phyloP scores from a whole-genome alignment of 257 asterid genomes.

The Nemophila menziesii region DNA sequence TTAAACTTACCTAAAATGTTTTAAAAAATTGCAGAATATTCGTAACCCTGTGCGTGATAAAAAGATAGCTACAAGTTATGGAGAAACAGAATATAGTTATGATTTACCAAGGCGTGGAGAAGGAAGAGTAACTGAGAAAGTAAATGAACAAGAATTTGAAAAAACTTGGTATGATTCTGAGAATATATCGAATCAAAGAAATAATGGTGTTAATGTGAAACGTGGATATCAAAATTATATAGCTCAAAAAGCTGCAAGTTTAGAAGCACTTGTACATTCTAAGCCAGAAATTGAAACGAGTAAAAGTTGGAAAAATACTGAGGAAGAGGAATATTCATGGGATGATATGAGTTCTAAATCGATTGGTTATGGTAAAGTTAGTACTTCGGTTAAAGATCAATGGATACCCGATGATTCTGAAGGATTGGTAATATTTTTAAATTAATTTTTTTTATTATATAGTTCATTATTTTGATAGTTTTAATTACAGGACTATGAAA shows the following conservation, averaged over 20 bases:
- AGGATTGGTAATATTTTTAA: constrained; percentile 33
- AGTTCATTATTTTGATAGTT: too few species aligned
- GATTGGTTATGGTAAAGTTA: constrained; percentile 20
- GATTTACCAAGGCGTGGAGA: constrained; percentile 26
- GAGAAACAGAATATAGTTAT: constrained; percentile 44
- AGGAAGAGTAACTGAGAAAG: constrained; percentile 34
- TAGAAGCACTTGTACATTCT: constrained; percentile 29
- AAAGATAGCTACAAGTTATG: constrained; percentile 24
- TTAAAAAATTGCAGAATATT: constrained; percentile 31
- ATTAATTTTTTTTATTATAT: not conserved
- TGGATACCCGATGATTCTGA: constrained; percentile 47
- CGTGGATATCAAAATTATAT: constrained; percentile 36
- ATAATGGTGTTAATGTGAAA: constrained; percentile 48
- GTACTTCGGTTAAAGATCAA: constrained; percentile 36
- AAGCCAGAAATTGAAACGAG: constrained; percentile 29
- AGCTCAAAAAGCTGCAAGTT: constrained; percentile 19
- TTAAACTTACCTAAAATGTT: not conserved
- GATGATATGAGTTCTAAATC: constrained; percentile 52
- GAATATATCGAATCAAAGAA: constrained; percentile 35
- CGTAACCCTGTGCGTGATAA: constrained; percentile 34
- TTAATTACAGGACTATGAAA: constrained; percentile 33
- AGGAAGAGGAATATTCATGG: constrained; percentile 82
- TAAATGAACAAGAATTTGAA: constrained; percentile 40
- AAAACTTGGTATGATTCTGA: constrained; percentile 49
- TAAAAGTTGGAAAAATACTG: constrained; percentile 73